Conservation (phyloP, 1,139 yeast species). For the Scheffersomyces stambukii region DNA sequence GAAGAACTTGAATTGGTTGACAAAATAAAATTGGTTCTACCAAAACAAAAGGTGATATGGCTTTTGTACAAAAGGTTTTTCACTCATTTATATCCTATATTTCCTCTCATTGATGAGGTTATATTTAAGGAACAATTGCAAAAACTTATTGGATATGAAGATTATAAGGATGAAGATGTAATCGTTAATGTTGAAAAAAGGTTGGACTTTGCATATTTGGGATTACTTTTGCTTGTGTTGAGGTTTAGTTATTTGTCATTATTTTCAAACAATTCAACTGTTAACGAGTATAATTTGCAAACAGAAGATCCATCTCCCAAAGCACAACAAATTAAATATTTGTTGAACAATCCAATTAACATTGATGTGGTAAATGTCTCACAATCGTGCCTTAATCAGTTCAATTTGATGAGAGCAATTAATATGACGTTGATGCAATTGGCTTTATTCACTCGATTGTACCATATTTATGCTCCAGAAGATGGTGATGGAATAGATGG, state of each 20-base stretch:
- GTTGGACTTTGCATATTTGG: slow-evolving; percentile 31
- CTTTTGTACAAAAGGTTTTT: slow-evolving; percentile 43
- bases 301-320: slow-evolving; percentile 19
- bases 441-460: slow-evolving; percentile 32
- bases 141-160: slow-evolving; percentile 21
- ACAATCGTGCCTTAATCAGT: slow-evolving; percentile 33
- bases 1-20: slow-evolving; percentile 23
- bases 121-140: slow-evolving; percentile 17
- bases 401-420: slow-evolving; percentile 31
- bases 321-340: slow-evolving; percentile 20
- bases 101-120: slow-evolving; percentile 46
- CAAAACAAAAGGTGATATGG: slow-evolving; percentile 43
- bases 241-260: slow-evolving; percentile 28
- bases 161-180: slow-evolving; percentile 9
- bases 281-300: slow-evolving; percentile 24
- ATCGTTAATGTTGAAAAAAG: slow-evolving; percentile 21
- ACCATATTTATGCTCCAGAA: slow-evolving; percentile 44
- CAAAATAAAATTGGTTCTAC: slow-evolving; percentile 38
- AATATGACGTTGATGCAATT: slow-evolving; percentile 50
- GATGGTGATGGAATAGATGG: slow-evolving; percentile 49
- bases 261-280: slow-evolving; percentile 26
- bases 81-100: slow-evolving; percentile 37
- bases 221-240: slow-evolving; percentile 23
- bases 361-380: slow-evolving; percentile 33
- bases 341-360: slow-evolving; percentile 27